Evolutionary conservation across 768 basidiomycete species (phyloP).

Genomic region (Boletus edulis): DNA sequence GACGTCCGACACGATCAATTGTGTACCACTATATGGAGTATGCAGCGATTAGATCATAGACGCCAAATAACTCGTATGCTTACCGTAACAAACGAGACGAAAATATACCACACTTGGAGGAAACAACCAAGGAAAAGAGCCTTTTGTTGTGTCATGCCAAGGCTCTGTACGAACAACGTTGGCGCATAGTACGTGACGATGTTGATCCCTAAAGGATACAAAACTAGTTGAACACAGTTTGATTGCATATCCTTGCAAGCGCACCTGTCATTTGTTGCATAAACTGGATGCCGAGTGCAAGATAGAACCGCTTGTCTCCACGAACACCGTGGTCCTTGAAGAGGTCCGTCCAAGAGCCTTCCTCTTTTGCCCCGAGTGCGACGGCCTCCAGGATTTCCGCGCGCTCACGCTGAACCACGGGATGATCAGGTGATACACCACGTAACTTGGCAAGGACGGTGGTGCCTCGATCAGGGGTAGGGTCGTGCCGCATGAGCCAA

Average conservation of each 20-base stretch:
- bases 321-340: background rate
- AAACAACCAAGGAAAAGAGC: background rate
- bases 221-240: background rate
- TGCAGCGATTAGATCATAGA: too few species aligned
- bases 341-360: background rate
- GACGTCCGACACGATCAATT: background rate
- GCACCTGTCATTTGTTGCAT: background rate
- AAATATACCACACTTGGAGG: background rate
- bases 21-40: background rate
- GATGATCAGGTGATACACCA: background rate
- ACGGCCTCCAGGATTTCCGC: background rate
- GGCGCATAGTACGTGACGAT: background rate
- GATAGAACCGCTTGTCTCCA: background rate
- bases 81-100: background rate
- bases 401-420: background rate
- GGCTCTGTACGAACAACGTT: background rate
- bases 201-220: background rate
- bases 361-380: background rate
- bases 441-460: background rate
- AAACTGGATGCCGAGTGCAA: background rate
- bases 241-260: background rate
- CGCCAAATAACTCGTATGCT: too few species aligned
- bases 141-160: background rate
- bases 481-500: background rate
- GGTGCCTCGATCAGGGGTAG: background rate